These are phyloP conservation scores for Meyerozyma smithsonii DNA, from an alignment of 1,139 yeast genomes.

Conservation along the genomic window DNA sequence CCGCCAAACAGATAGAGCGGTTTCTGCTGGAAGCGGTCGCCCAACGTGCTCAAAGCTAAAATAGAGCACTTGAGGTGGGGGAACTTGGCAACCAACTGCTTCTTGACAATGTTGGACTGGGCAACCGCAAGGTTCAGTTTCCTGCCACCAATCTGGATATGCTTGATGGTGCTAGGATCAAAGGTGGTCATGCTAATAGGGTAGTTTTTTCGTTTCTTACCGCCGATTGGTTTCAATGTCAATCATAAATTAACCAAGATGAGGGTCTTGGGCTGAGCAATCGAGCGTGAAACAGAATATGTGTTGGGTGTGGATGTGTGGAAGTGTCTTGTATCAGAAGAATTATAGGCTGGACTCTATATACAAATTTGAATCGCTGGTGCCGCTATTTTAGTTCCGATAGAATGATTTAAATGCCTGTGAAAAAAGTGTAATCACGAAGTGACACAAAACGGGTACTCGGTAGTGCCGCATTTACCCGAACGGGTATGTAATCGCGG, in stretches of 20 bases:
- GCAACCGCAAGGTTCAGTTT: conserved; percentile 81
- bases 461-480: background rate
- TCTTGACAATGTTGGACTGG: conserved; percentile 75
- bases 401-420: background rate
- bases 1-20: conserved; percentile 96
- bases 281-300: background rate
- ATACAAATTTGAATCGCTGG: background rate
- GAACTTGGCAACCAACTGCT: conserved; percentile 50
- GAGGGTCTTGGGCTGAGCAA: background rate
- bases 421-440: background rate
- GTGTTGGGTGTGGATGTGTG: background rate
- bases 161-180: conserved; percentile 18
- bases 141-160: conserved; percentile 76
- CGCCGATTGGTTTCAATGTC: background rate
- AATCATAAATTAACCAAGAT: background rate
- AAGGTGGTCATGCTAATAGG: background rate
- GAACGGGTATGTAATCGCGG: background rate
- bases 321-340: background rate
- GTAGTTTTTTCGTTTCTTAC: background rate
- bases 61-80: conserved; percentile 63
- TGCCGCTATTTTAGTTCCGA: background rate
- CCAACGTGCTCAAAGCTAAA: conserved; percentile 77
- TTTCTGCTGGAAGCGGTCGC: conserved; percentile 79
- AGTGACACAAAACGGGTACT: conserved; percentile 1
- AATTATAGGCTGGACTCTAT: no score